These are phyloP conservation scores for Naganishia sp. DNA, from an alignment of 1,284 basidiomycete genomes.

Conservation along the genomic window DNA sequence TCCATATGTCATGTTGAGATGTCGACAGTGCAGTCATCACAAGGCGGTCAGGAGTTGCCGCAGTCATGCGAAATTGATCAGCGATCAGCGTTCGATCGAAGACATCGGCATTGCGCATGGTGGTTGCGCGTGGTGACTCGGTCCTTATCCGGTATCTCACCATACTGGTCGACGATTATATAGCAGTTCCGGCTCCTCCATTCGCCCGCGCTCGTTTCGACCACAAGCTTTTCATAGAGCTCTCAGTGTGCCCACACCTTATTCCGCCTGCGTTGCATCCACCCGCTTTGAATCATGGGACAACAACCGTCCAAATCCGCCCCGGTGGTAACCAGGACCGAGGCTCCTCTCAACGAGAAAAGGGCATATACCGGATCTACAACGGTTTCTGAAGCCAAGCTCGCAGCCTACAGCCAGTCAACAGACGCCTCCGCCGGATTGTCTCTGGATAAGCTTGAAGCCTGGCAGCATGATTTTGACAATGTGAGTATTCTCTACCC, in stretches of 20 bases:
- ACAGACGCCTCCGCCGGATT: conserved; percentile 56
- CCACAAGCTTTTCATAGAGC: too few relatives aligned
- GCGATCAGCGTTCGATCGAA: too few relatives aligned
- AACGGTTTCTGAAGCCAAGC: background rate
- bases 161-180: too few relatives aligned
- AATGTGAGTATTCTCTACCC: conserved; percentile 43
- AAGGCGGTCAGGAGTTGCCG: too few relatives aligned
- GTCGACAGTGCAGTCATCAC: background rate
- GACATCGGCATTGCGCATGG: too few relatives aligned
- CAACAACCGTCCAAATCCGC: conserved; percentile 24
- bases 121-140: too few relatives aligned
- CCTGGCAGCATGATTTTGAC: conserved; percentile 66
- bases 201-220: too few relatives aligned
- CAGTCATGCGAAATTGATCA: too few relatives aligned
- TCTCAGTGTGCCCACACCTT: too few relatives aligned
- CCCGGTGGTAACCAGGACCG: background rate
- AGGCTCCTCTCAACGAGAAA: conserved; percentile 14
- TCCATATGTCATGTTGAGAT: background rate
- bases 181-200: too few relatives aligned
- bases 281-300: conserved; percentile 5
- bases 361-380: background rate
- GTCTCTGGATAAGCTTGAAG: conserved; percentile 60
- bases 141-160: too few relatives aligned
- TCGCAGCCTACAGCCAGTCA: background rate
- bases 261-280: too few relatives aligned